phyloP scores from a whole-genome alignment of 1,284 basidiomycete species.

The Flammula alnicola region DNA sequence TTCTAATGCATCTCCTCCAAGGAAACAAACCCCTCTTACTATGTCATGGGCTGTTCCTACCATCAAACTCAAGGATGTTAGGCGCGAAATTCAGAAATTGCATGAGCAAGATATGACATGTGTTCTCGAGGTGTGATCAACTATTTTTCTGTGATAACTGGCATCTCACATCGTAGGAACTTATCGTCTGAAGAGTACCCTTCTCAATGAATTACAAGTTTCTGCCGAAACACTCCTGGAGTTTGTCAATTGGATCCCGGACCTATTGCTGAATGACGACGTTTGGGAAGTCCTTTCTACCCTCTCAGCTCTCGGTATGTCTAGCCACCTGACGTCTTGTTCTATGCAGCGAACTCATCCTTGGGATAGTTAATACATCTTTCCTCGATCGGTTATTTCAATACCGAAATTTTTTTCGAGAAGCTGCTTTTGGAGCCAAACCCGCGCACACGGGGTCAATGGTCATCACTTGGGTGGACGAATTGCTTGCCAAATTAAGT shows the following conservation, averaged over 20 bases:
- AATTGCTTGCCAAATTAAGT: slow-evolving; percentile 58
- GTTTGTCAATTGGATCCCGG: slow-evolving; percentile 10
- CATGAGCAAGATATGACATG: slow-evolving; percentile 3
- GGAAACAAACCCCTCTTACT: neutral
- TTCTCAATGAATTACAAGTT: slow-evolving; percentile 9
- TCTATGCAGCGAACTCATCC: neutral
- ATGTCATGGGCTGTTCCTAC: neutral
- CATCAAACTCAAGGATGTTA: slow-evolving; percentile 6
- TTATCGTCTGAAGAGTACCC: neutral
- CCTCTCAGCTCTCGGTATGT: slow-evolving; percentile 13
- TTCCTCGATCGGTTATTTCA: slow-evolving; percentile 51
- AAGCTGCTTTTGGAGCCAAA: slow-evolving; percentile 40
- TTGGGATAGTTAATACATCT: slow-evolving; percentile 31
- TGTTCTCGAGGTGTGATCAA: slow-evolving; percentile 4
- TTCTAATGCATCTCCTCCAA: too few species aligned
- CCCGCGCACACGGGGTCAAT: slow-evolving; percentile 30
- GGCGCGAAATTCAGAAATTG: slow-evolving; percentile 11
- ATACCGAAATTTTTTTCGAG: slow-evolving; percentile 49
- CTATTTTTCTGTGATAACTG: too few species aligned
- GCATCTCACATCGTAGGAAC: neutral
- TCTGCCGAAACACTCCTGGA: slow-evolving; percentile 10
- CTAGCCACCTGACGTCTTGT: neutral
- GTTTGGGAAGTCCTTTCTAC: neutral
- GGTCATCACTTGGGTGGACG: slow-evolving; percentile 66
- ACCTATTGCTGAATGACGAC: neutral